A percentile compares a stretch with the other conserved stretches of the same genome.
Conservation (phyloP, 306 rosid genomes). For the Glycyrrhiza uralensis region DNA sequence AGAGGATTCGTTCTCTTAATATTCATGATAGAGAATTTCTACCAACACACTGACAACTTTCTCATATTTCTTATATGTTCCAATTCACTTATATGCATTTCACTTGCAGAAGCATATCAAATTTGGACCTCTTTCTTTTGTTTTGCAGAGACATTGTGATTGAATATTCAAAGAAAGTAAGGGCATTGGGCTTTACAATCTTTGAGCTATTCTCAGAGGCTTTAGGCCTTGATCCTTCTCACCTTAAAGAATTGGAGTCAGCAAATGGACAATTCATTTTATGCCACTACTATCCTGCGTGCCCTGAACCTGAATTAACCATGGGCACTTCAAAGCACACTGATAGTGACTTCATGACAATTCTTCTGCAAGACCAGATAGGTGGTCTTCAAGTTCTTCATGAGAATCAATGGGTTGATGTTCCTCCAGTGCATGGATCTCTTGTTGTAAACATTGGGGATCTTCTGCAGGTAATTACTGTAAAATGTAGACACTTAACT, state of each 20-base stretch:
- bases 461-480: constrained; percentile 16
- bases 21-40: too few species aligned
- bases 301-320: constrained; percentile 41
- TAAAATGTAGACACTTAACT: too few species aligned
- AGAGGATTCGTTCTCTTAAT: too few species aligned
- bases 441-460: constrained; percentile 33
- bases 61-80: too few species aligned
- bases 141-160: constrained; percentile 25
- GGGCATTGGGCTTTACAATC: constrained; percentile 6
- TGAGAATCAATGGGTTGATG: constrained; percentile 26
- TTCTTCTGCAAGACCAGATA: constrained; percentile 40
- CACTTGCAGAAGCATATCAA: too few species aligned
- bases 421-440: constrained; percentile 6
- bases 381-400: constrained; percentile 49
- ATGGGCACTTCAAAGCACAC: constrained; percentile 27
- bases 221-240: constrained; percentile 23
- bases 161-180: constrained; percentile 35
- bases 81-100: too few species aligned
- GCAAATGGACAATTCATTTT: neutral
- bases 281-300: constrained; percentile 30
- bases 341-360: constrained; percentile 32
- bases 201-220: constrained; percentile 35
- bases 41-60: too few species aligned
- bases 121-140: too few species aligned
- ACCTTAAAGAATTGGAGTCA: constrained; percentile 22